These are phyloP conservation scores for Kwoniella pini DNA, from an alignment of 768 basidiomycete genomes.

Conservation along the genomic window DNA sequence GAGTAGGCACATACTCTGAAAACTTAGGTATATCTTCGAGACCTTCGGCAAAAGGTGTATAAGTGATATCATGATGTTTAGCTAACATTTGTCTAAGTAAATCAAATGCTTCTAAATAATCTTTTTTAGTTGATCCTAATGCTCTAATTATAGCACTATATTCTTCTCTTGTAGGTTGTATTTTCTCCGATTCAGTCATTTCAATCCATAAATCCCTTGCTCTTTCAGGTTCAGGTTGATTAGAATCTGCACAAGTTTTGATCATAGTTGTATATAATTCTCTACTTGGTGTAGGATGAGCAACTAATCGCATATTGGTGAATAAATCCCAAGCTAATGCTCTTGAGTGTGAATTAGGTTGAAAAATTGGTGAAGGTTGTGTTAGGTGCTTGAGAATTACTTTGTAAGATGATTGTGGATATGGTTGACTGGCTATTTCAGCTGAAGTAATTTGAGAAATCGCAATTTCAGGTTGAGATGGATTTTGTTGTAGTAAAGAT, in stretches of 20 bases:
- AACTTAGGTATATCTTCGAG: constrained; percentile 52
- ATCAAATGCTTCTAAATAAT: constrained; percentile 78
- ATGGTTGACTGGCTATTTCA: constrained; percentile 65
- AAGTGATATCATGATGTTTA: constrained; percentile 65
- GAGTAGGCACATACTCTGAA: constrained; percentile 59
- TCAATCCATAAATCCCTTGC: constrained; percentile 92
- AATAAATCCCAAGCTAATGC: constrained; percentile 93
- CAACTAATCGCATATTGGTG: constrained; percentile 92
- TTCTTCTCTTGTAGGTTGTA: constrained; percentile 66
- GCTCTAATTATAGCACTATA: constrained; percentile 83
- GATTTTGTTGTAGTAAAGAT: constrained; percentile 56
- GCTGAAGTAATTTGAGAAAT: constrained; percentile 70
- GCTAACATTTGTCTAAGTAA: constrained; percentile 86
- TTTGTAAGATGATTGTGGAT: constrained; percentile 75
- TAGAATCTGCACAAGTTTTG: constrained; percentile 66
- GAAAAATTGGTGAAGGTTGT: constrained; percentile 59
- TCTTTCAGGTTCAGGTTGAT: constrained; percentile 75
- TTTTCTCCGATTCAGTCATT: constrained; percentile 70
- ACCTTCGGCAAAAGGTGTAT: constrained; percentile 42
- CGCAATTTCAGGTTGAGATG: constrained; percentile 64
- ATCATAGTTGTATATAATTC: constrained; percentile 83
- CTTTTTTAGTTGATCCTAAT: constrained; percentile 63
- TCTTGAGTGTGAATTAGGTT: constrained; percentile 42
- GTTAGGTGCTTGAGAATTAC: constrained; percentile 60
- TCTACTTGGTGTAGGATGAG: constrained; percentile 76